These are phyloP conservation scores for Trichosporon sp. DNA, from an alignment of 1,284 basidiomycete species.

Conservation along the genomic window DNA sequence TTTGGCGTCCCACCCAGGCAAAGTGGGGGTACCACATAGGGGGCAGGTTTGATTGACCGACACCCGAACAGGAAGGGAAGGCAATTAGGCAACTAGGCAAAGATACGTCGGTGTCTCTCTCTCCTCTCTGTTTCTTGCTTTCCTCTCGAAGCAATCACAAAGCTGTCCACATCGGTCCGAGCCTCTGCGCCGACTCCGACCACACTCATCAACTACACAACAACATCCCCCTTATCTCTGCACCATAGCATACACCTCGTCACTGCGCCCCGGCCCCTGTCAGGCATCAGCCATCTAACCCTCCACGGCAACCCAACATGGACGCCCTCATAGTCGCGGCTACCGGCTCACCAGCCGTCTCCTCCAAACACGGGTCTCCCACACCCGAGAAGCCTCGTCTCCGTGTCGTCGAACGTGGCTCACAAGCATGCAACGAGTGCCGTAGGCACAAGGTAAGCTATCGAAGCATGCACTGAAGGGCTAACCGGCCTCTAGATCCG, in stretches of 20 bases:
- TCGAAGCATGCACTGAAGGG: not conserved
- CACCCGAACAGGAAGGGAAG: not conserved
- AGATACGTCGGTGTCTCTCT: constrained; percentile 15
- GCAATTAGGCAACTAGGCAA: constrained; percentile 3
- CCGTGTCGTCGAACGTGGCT: constrained; percentile 40
- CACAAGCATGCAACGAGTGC: constrained; percentile 45
- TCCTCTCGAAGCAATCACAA: not conserved
- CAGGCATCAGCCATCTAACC: not conserved
- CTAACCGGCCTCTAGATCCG: constrained; percentile 36
- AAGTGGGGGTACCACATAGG: not conserved
- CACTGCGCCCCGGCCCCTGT: not conserved
- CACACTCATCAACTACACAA: not conserved
- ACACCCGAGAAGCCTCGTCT: constrained; percentile 35
- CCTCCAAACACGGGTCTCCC: constrained; percentile 29
- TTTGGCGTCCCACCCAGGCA: not conserved
- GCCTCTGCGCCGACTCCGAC: not conserved
- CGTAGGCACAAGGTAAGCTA: constrained; percentile 40
- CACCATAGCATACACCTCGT: not conserved
- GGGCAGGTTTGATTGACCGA: constrained; percentile 19
- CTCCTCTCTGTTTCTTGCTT: not conserved
- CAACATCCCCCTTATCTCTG: not conserved
- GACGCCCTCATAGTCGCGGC: constrained; percentile 25
- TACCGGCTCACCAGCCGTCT: constrained; percentile 26
- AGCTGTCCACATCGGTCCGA: not conserved
- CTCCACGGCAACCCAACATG: constrained; percentile 20